Evolutionary conservation across 2,329 filamentous ascomycete species (phyloP).

Genomic region (Colletotrichum godetiae): DNA sequence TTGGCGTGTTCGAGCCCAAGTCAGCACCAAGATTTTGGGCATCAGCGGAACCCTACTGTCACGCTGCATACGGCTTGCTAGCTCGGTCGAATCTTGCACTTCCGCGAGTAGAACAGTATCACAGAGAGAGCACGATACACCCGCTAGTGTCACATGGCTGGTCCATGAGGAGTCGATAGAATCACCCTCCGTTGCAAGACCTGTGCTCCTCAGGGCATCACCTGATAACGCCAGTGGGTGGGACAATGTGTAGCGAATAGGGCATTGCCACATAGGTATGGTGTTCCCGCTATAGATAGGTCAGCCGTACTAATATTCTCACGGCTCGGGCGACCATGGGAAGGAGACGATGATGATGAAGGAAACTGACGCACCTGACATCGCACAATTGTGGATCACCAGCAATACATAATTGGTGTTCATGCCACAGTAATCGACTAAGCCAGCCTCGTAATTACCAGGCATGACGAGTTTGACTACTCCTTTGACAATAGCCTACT

Average conservation of each 20-base stretch:
- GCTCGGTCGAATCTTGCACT: background rate
- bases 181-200: background rate
- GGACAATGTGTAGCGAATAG: background rate
- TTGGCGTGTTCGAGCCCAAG: background rate
- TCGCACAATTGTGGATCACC: background rate
- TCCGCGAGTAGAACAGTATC: background rate
- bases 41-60: background rate
- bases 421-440: background rate
- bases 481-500: too few species aligned
- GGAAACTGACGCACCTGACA: background rate
- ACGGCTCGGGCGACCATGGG: background rate
- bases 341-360: background rate
- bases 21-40: background rate
- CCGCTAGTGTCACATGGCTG: background rate
- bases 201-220: background rate
- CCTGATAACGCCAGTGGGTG: background rate
- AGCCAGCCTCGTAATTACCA: too few species aligned
- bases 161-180: background rate
- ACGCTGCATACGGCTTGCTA: background rate
- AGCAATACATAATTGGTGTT: background rate
- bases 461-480: too few species aligned
- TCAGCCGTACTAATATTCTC: background rate
- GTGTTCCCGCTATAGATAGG: background rate
- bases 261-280: background rate
- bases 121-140: background rate